A percentile compares a stretch with the other conserved stretches of the same genome.
Evolutionary conservation across 164 flowering plant species (phyloP).

Genomic region (Vitis rupestris): DNA sequence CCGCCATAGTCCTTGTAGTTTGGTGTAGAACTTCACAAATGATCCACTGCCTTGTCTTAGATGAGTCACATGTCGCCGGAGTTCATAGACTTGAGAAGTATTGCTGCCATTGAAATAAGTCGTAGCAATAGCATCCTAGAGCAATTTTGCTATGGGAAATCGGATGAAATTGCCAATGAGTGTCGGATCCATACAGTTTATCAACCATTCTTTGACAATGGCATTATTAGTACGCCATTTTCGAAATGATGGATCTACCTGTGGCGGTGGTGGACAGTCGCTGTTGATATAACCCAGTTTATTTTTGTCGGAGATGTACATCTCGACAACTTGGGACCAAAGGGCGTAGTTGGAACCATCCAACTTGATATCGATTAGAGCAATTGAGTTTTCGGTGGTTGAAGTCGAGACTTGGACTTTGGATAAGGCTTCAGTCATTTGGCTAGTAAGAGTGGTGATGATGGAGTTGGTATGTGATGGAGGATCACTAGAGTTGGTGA

Average conservation of each 20-base stretch:
- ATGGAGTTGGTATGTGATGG: no score
- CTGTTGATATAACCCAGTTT: background rate
- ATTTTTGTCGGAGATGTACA: background rate
- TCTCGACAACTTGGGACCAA: slow-evolving; percentile 8
- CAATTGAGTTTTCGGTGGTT: background rate
- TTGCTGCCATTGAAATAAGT: slow-evolving; percentile 4
- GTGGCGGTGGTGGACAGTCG: background rate
- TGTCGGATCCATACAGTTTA: background rate
- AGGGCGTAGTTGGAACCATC: slow-evolving; percentile 18
- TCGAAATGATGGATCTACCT: background rate
- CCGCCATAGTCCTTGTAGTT: no score
- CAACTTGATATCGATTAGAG: slow-evolving; percentile 9
- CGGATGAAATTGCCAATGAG: background rate
- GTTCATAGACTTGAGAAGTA: slow-evolving; percentile 8
- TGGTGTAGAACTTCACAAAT: background rate
- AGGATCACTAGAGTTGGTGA: no score
- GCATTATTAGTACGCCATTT: background rate
- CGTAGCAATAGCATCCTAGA: slow-evolving; percentile 2
- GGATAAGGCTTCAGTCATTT: no score
- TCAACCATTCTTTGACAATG: slow-evolving; percentile 1
- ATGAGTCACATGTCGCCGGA: background rate
- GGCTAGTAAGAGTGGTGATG: no score
- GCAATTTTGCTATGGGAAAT: background rate
- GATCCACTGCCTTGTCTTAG: background rate
- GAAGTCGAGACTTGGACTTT: no score